A percentile compares a stretch with the other conserved stretches of the same genome.
phyloP scores from a whole-genome alignment of 2,329 filamentous ascomycete genomes.

The Colletotrichum sp. region DNA sequence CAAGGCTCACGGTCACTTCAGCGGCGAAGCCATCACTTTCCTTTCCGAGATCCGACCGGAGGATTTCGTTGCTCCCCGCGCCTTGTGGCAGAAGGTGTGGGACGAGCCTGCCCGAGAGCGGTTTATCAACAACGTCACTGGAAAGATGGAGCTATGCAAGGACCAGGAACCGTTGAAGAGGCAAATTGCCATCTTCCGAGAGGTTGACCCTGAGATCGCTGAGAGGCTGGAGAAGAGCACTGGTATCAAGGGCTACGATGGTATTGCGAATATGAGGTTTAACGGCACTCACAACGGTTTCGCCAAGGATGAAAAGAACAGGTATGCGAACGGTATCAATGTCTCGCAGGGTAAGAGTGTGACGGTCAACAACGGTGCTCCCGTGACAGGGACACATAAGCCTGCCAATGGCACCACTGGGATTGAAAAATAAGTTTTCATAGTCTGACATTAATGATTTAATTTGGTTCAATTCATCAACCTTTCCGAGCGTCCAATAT shows the following conservation, averaged over 20 bases:
- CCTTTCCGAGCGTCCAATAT: too few relatives aligned
- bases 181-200: slow-evolving; percentile 68
- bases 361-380: slow-evolving; percentile 1
- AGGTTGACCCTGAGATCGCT: slow-evolving; percentile 64
- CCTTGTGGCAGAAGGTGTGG: slow-evolving; percentile 65
- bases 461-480: too few relatives aligned
- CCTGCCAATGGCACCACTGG: neutral
- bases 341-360: neutral
- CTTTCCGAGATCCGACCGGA: slow-evolving; percentile 41
- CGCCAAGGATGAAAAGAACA: slow-evolving; percentile 48
- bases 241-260: slow-evolving; percentile 63
- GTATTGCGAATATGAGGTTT: slow-evolving; percentile 58
- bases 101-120: slow-evolving; percentile 61
- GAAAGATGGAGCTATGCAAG: slow-evolving; percentile 63
- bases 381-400: neutral
- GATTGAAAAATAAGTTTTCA: neutral
- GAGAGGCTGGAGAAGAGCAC: slow-evolving; percentile 64
- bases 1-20: slow-evolving; percentile 41
- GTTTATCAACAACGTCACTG: slow-evolving; percentile 63
- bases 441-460: neutral
- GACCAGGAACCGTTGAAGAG: slow-evolving; percentile 66
- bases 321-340: slow-evolving; percentile 55
- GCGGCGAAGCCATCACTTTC: slow-evolving; percentile 39
- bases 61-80: slow-evolving; percentile 53
- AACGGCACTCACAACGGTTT: slow-evolving; percentile 68